Evolutionary conservation across 495 filamentous ascomycete species (phyloP).

Genomic region (Trichoderma virens): DNA sequence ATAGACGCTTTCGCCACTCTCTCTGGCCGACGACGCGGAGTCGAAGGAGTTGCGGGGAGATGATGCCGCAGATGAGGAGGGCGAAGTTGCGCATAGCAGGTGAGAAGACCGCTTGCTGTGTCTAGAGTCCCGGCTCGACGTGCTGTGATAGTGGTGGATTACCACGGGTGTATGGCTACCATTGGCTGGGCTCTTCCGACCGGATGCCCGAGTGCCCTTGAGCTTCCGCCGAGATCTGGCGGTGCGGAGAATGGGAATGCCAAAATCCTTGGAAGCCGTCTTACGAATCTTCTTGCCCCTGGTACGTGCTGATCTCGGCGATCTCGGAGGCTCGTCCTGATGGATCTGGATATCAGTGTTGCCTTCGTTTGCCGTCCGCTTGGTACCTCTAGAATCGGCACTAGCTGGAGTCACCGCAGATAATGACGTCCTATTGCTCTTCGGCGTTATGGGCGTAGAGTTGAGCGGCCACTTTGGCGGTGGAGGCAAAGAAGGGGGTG

Average conservation of each 20-base stretch:
- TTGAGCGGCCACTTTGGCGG: slow-evolving; percentile 10
- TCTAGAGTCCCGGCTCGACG: slow-evolving; percentile 6
- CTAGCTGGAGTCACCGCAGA: slow-evolving; percentile 6
- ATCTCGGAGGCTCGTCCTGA: slow-evolving; percentile 15
- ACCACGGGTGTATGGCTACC: slow-evolving; percentile 4
- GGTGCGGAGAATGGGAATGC: slow-evolving; percentile 14
- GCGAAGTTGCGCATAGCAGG: background rate
- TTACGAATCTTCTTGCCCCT: slow-evolving; percentile 30
- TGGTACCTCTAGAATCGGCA: slow-evolving; percentile 19
- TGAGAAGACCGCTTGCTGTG: slow-evolving; percentile 4
- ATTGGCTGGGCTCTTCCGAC: background rate
- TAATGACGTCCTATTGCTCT: background rate
- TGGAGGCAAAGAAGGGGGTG: slow-evolving; percentile 9
- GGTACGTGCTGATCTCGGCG: slow-evolving; percentile 13
- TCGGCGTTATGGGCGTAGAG: slow-evolving; percentile 6
- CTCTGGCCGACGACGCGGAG: background rate
- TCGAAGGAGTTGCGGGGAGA: background rate
- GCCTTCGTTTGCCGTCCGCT: slow-evolving; percentile 16
- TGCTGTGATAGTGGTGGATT: slow-evolving; percentile 13
- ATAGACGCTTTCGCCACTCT: background rate
- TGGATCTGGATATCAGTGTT: slow-evolving; percentile 16
- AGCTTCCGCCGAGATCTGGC: slow-evolving; percentile 1
- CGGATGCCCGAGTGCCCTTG: background rate
- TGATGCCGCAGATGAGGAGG: background rate
- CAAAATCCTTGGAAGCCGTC: slow-evolving; percentile 9